phyloP scores from a whole-genome alignment of 2,329 filamentous ascomycete genomes.

The Penicillium rolfsii region DNA sequence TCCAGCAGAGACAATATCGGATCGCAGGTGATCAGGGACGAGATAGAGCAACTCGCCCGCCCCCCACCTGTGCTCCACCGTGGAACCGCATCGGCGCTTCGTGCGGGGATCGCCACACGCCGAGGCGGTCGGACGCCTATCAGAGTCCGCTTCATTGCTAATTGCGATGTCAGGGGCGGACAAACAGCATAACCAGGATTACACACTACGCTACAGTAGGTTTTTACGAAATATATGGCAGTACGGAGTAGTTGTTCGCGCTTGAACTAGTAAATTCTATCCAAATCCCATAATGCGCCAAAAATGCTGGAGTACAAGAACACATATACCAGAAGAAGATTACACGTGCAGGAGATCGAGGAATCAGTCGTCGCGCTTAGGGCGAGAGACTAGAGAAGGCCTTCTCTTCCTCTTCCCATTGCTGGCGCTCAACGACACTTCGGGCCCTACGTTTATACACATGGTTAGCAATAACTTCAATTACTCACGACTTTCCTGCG shows the following conservation, averaged over 20 bases:
- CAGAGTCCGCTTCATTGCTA: slow-evolving; percentile 8
- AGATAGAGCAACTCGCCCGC: slow-evolving; percentile 11
- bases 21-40: slow-evolving; percentile 14
- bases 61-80: slow-evolving; percentile 26
- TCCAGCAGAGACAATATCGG: slow-evolving; percentile 11
- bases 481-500: background rate
- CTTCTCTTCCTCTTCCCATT: slow-evolving; percentile 65
- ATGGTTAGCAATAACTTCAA: slow-evolving; percentile 2
- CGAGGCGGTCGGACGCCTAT: slow-evolving; percentile 31
- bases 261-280: slow-evolving; percentile 10
- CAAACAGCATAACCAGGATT: too few relatives aligned
- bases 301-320: slow-evolving; percentile 23
- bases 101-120: slow-evolving; percentile 45
- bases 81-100: slow-evolving; percentile 16
- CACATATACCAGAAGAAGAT: slow-evolving; percentile 18
- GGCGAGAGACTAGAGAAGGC: slow-evolving; percentile 54
- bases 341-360: slow-evolving; percentile 10
- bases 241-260: background rate
- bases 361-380: slow-evolving; percentile 9
- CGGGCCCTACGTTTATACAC: slow-evolving; percentile 48
- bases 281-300: slow-evolving; percentile 17
- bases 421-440: slow-evolving; percentile 58
- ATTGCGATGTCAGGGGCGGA: background rate
- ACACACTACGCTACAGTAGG: too few relatives aligned
- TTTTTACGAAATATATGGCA: too few relatives aligned